Evolutionary conservation across 1,284 basidiomycete genomes (phyloP), one percentile per base, ranked within the genome.

Genomic region (Lentinula novae-zelandiae): DNA sequence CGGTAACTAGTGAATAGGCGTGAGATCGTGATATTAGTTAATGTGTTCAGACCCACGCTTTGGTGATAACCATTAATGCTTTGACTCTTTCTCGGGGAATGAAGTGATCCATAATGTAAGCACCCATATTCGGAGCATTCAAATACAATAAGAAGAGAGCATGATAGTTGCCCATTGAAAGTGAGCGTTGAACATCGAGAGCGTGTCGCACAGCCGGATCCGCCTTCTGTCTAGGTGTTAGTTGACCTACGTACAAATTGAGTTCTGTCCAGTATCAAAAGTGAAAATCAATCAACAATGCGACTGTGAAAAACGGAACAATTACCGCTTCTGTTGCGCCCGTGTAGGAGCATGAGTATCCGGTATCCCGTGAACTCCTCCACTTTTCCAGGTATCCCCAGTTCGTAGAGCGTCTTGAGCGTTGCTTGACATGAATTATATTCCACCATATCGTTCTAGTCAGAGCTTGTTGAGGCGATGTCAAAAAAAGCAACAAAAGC

Each of bases 41-140:
- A 22, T 40, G 59, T 38, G 39, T 8, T 48, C 36, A 38, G 8
- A 73, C 95, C 71, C 67, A 96, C 95, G 92, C 90, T 83, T 92
- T 96, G 42, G 93, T 86, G 79, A 99, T 95, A 67, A 92, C 86
- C 68, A 94, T 84, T 61, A 99, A 76, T 1, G 95, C 95, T 63
- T 88, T 86, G 60, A 92, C 84, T 60, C 97, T 80, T 77, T 98
- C 97, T 66, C 97, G 85, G 70, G 91, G 88, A 67, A 98, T 90
- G 73, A 99, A 98, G 74, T 98, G 95, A 75, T 99, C 96, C 93
- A 99, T 97, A 71, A 99, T 95, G 75, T 98, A 98, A 60, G 87
- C 95, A 56, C 95, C 94, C 97, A 99, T 98, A 72, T 96, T 96
- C 48, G 96, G 96, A 50, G 95, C 93, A 62, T 82, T 81, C 66